Conservation (phyloP, 1,139 yeast species). For the Suhomyces bolitotheri region DNA sequence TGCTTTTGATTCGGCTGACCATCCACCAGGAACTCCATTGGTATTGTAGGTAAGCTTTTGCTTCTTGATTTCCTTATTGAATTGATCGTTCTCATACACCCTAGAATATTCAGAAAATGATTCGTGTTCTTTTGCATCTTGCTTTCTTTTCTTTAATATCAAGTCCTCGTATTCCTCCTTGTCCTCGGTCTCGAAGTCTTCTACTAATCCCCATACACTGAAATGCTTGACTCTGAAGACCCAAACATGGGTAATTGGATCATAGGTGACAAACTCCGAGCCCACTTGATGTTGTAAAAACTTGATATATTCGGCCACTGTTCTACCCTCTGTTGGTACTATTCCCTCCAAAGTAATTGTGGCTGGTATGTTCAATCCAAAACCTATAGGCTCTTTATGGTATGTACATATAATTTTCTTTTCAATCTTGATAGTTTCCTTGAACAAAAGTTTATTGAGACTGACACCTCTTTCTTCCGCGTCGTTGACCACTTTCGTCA, state of each 20-base stretch:
- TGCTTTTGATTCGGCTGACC: conserved; percentile 24
- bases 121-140: conserved; percentile 26
- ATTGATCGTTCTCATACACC: conserved; percentile 30
- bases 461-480: conserved; percentile 34
- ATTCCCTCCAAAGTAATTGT: conserved; percentile 70
- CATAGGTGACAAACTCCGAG: conserved; percentile 78
- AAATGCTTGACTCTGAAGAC: conserved; percentile 86
- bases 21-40: conserved; percentile 41
- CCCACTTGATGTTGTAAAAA: conserved; percentile 54
- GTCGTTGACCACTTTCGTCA: conserved; percentile 36
- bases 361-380: conserved; percentile 82
- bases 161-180: conserved; percentile 37
- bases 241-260: conserved; percentile 76
- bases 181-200: conserved; percentile 60
- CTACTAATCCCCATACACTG: conserved; percentile 88
- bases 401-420: conserved; percentile 65
- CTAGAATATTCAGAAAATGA: conserved; percentile 29
- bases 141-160: conserved; percentile 31
- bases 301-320: conserved; percentile 42
- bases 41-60: conserved; percentile 34
- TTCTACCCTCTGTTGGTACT: conserved; percentile 42
- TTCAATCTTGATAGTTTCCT: conserved; percentile 57
- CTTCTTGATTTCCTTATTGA: conserved; percentile 36
- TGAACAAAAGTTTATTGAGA: conserved; percentile 48
- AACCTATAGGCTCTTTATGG: conserved; percentile 70